Evolutionary conservation across 2,329 filamentous ascomycete genomes (phyloP), one percentile per base, ranked within the genome.

Genomic region (Macrophomina tecta): DNA sequence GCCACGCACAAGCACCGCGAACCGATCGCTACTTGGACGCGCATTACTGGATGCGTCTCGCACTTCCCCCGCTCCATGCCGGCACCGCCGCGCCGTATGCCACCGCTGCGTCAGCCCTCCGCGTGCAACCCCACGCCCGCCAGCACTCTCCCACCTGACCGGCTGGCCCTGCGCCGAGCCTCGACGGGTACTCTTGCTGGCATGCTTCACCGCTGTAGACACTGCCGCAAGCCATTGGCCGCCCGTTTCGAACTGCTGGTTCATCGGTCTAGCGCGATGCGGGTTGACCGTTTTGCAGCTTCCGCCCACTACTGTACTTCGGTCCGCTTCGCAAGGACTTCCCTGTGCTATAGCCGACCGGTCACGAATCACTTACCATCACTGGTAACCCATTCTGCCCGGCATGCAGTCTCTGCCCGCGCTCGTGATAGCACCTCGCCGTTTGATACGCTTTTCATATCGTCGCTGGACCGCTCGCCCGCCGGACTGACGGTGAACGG

Each of bases 271-370:
- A 52, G 49, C 49, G 49, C 49, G 28, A 38, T n/a, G 55, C 55
- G 38, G 55, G 23, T 32, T 45, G 55, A 46, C 55, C 55, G 55
- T 60, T 60, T 58, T 14, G 53, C 53, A 58, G 36, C 28, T 58
- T 45, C 53, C 36, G 36, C 36, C 30, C 51, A 32, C 36, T 36
- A 36, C 51, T 53, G 30, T 53, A 53, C 36, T 53, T 30, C 51
- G 51, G 51, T 34, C 30, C 51, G 14, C n/a, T n/a, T 32, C 23
- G 55, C 38, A 60, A 60, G 55, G 55, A 40, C 55, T 32, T n/a
- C 55, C 55, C 34, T 45, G 55, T 45, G 55, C 55, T 12, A n/a
- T 11, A 5, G 12, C 53, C 53, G 53, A 58, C 53, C 38, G 36
- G 18, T 42, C 18, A 30, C 53, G 36, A 58, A 42, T 58, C 36